Percentiles rank a stretch among this genome's conserved stretches.
These are phyloP conservation scores for Penicillium crystallinum DNA, from an alignment of 495 filamentous ascomycete genomes.

Conservation along the genomic window DNA sequence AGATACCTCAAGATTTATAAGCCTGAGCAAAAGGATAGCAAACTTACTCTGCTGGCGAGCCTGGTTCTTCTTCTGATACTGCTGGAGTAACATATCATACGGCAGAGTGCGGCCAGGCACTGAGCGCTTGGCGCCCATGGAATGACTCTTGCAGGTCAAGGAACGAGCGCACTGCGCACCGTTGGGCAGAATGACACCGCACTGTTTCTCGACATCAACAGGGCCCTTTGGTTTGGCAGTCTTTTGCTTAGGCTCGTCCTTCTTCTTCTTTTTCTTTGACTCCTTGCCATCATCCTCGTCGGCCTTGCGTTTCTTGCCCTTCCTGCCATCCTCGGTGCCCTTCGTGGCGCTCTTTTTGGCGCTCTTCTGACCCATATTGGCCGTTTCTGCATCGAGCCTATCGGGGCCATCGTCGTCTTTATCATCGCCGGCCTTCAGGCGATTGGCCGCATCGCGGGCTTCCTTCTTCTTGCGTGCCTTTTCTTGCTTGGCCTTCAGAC, in stretches of 20 bases:
- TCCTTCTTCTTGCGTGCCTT: constrained; percentile 77
- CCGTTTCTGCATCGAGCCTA: constrained; percentile 33
- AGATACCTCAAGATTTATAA: neutral
- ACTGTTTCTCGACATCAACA: constrained; percentile 96
- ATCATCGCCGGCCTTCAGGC: constrained; percentile 55
- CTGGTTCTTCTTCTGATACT: constrained; percentile 99
- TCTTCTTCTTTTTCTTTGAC: constrained; percentile 90
- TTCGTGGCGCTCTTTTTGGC: constrained; percentile 69
- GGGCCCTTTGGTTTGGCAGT: constrained; percentile 86
- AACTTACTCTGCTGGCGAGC: constrained; percentile 85
- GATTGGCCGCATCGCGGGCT: constrained; percentile 62
- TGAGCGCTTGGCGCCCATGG: constrained; percentile 90
- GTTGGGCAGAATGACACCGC: constrained; percentile 79
- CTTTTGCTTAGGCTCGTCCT: constrained; percentile 85
- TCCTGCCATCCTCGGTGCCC: constrained; percentile 57
- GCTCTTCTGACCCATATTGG: constrained; percentile 52
- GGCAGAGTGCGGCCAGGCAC: constrained; percentile 87
- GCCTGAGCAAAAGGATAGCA: constrained; percentile 1
- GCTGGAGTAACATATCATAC: constrained; percentile 88
- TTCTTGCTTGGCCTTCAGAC: constrained; percentile 70
- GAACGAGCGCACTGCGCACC: constrained; percentile 86
- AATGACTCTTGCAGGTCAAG: constrained; percentile 93
- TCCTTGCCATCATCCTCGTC: constrained; percentile 66
- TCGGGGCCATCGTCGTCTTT: constrained; percentile 53
- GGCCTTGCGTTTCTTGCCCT: constrained; percentile 91